These are phyloP conservation scores for Tephrocybe sp. DNA, from an alignment of 768 basidiomycete genomes.

Conservation along the genomic window DNA sequence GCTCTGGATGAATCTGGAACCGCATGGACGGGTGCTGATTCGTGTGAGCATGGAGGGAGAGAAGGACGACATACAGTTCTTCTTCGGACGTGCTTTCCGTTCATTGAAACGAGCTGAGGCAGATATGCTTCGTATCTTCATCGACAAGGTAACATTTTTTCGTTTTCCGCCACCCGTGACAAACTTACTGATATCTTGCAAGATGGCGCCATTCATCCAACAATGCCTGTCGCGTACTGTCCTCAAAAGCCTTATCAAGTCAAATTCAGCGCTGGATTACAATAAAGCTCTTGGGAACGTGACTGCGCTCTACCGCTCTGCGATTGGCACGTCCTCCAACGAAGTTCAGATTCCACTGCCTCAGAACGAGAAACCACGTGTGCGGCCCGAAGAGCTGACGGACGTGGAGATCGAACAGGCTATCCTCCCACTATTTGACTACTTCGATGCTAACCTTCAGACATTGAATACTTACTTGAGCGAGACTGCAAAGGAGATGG, in stretches of 20 bases:
- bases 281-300: conserved; percentile 87
- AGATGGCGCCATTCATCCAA: conserved; percentile 95
- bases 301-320: conserved; percentile 79
- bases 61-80: conserved; percentile 97
- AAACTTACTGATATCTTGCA: neutral
- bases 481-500: conserved; percentile 83
- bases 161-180: too few species aligned
- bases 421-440: conserved; percentile 90
- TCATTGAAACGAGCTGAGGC: conserved; percentile 89
- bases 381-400: conserved; percentile 77
- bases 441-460: conserved; percentile 91
- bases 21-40: conserved; percentile 79
- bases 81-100: conserved; percentile 94
- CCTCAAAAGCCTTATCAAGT: conserved; percentile 77
- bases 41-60: conserved; percentile 98
- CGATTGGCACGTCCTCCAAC: conserved; percentile 59
- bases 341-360: conserved; percentile 83
- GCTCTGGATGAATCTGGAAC: conserved; percentile 88
- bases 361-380: conserved; percentile 70
- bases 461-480: conserved; percentile 88
- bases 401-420: conserved; percentile 95
- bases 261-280: conserved; percentile 66
- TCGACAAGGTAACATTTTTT: conserved; percentile 96
- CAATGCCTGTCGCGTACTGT: conserved; percentile 79
- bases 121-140: conserved; percentile 94